phyloP scores from a whole-genome alignment of 805 yeast genomes.

The Ogataea angusta region DNA sequence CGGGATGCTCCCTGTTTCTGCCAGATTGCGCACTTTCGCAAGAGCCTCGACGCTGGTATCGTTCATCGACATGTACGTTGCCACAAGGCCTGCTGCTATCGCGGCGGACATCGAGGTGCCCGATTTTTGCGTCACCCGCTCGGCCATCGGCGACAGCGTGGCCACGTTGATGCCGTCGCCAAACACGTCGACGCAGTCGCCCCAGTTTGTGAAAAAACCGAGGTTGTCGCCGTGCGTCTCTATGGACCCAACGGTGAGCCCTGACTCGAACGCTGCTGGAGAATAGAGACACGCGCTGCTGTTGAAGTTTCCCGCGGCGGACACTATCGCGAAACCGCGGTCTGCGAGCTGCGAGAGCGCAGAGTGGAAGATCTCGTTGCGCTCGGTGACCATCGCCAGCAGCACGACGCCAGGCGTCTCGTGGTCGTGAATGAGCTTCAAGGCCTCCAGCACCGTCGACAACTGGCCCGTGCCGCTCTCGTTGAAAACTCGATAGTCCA shows the following conservation, averaged over 20 bases:
- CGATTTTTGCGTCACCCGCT: constrained; percentile 34
- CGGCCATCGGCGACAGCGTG: constrained; percentile 36
- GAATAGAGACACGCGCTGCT: constrained; percentile 43
- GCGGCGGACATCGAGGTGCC: constrained; percentile 54
- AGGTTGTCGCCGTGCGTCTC: constrained; percentile 33
- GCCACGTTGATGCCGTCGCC: constrained; percentile 47
- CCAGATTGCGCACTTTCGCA: constrained; percentile 21
- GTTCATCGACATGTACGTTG: constrained; percentile 42
- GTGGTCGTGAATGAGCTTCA: constrained; percentile 24
- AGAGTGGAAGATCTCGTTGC: constrained; percentile 40
- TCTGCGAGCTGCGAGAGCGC: constrained; percentile 39
- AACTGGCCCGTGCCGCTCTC: constrained; percentile 36
- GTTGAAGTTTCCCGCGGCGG: constrained; percentile 50
- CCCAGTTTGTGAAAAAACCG: constrained; percentile 44
- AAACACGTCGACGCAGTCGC: constrained; percentile 50
- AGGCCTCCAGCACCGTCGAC: constrained; percentile 34
- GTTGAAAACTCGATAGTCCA: constrained; percentile 44
- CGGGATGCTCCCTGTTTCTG: constrained; percentile 16
- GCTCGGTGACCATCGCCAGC: constrained; percentile 37
- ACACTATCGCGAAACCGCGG: constrained; percentile 44
- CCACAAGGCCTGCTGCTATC: constrained; percentile 43
- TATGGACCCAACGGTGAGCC: constrained; percentile 41
- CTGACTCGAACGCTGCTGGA: constrained; percentile 43
- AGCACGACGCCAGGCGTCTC: constrained; percentile 37
- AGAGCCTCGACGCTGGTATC: constrained; percentile 35